Base-by-base conservation (phyloP, 2,329 filamentous ascomycete genomes). In the Fusarium phyllophilum region DNA sequence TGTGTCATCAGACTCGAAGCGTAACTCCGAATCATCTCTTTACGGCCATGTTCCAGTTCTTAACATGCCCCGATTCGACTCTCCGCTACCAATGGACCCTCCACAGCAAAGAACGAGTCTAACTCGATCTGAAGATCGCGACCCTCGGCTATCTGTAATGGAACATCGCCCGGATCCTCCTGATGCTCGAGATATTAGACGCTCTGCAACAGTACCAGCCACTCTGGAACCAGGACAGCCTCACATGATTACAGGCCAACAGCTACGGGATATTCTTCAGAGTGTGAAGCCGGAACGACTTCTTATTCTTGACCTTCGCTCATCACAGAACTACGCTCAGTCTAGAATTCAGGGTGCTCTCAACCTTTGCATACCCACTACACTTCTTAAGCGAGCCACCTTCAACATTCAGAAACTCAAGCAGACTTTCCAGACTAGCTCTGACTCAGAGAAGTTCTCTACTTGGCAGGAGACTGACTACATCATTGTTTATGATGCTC, bases 291-390 rank as follows among this genome's bases (percentile, higher is more conserved):
- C 82, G 14, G 78, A 82, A 13, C 83, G 85, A 2, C 75, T 94
- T 2, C 84, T 99, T 38, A 80, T 98, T 3, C 85, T 99, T 9
- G 96, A 99, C 80, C 89, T 98, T 29, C 90, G 96, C 44, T 95
- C 97, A 0, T 94, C 92, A 34, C 94, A 95, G 26, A 94, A 96
- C 74, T 98, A 93, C 79, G 89, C 91, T 2, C 87, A 89, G 51
- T 91, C 93, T 29, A 90, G 93, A 36, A 93, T 98, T 62, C 85
- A 87, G 56, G 92, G 92, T n/a, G 94, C 96, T 1, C 84, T 99
- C 38, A 98, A 97, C 79, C 86, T 99, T 10, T 98, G 96, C 79
- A 97, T 98, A 69, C 96, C 96, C 0, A 98, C 96, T 0, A 98
- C 96, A 0, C 85, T 99, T 20, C 84, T 99, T 24, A 98, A 98